Base-by-base conservation (phyloP, 257 asterid species). In the Nicotiana undulata region DNA sequence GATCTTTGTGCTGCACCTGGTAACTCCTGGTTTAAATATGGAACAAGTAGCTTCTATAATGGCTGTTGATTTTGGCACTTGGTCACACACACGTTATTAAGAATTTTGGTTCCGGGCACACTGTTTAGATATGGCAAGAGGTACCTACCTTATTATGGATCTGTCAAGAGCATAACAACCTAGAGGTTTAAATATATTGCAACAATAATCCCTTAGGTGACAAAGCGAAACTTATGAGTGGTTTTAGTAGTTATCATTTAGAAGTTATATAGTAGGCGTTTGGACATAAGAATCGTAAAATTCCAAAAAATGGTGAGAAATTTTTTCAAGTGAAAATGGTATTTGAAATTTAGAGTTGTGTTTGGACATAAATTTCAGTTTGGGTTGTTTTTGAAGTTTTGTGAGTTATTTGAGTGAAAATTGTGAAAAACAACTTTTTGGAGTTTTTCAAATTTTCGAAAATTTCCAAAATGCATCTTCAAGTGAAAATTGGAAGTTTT, bases 1-100 rank as follows among this genome's bases (percentile, higher is more conserved):
- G 99, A 96, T 88, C 97, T 96, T 64, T 96, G 99, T 82, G 94
- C 98, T 63, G 98, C 98, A 49, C 99, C 97, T 82, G 99, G 99
- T 95, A 86, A 82, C 46, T 80, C 51, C 65, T 66, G 46, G 16
- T 55, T 67, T 64, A 46, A 64, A 34, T 64, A 5, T 32, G 81
- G 60, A 5, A 61, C 17, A 13, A 15, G 24, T 49, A 24, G 22
- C n/a, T 46, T 68, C 0, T 72, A 3, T 22, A 3, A 72, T 46
- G 78, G 4, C 61, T 49, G 60, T 24, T 46, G 78, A 46, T 22
- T 46, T 72, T 13, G 24, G 78, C 60, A 46, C 61, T 46, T 24
- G 40, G 37, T 72, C 22, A 12, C 34, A 11, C 60, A 24, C 22
- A 49, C 8, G 40, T 24, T 46, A 70, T 15, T 44, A 13, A 72